phyloP scores from a whole-genome alignment of 495 filamentous ascomycete species.

The Elaphomyces granulatus region DNA sequence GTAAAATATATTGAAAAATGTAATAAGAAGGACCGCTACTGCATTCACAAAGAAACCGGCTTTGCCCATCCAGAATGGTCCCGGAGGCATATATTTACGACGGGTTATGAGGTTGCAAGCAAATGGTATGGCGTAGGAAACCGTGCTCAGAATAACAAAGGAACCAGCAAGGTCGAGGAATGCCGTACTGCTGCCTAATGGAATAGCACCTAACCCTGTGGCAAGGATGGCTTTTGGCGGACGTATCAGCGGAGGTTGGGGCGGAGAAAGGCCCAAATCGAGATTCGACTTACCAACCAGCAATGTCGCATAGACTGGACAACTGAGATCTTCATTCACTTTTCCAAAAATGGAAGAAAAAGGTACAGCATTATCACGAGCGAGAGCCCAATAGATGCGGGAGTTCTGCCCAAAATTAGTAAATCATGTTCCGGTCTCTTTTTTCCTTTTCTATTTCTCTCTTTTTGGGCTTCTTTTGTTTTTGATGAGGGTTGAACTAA shows the following conservation, averaged over 20 bases:
- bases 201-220: slow-evolving; percentile 54
- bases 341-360: slow-evolving; percentile 21
- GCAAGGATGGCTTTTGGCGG: slow-evolving; percentile 41
- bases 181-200: slow-evolving; percentile 51
- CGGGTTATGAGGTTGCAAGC: slow-evolving; percentile 49
- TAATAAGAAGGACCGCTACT: slow-evolving; percentile 44
- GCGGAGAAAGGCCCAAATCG: not conserved
- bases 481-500: no score
- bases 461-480: no score
- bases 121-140: slow-evolving; percentile 59
- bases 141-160: slow-evolving; percentile 59
- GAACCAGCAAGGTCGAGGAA: slow-evolving; percentile 58
- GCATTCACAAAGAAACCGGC: slow-evolving; percentile 43
- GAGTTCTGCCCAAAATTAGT: slow-evolving; percentile 1
- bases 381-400: slow-evolving; percentile 63
- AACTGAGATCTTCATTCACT: slow-evolving; percentile 30
- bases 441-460: no score
- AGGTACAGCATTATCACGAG: slow-evolving; percentile 46
- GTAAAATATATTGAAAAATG: slow-evolving; percentile 31
- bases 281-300: slow-evolving; percentile 1
- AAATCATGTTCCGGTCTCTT: no score
- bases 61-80: slow-evolving; percentile 52
- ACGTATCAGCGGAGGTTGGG: no score
- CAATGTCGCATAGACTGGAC: slow-evolving; percentile 47
- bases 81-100: slow-evolving; percentile 46